Conservation (phyloP, 2,329 filamentous ascomycete species). For the Tolypocladium inflatum region DNA sequence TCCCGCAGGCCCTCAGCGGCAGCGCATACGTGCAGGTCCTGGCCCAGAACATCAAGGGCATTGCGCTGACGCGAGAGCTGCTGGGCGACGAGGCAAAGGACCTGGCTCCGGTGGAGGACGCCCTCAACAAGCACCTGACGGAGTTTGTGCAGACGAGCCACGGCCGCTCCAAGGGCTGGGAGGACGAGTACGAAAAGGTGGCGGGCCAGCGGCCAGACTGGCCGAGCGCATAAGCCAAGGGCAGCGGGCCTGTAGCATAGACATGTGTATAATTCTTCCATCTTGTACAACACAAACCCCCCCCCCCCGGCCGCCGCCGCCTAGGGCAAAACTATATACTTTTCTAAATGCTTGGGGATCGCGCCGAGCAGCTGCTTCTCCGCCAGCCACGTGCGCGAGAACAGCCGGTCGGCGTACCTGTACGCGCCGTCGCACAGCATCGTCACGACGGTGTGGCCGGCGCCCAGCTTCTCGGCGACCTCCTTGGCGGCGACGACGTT, state of each 20-base stretch:
- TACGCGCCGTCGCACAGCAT: conserved; percentile 96
- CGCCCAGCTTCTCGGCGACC: conserved; percentile 81
- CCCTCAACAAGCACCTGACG: conserved; percentile 26
- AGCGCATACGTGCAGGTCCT: conserved; percentile 16
- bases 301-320: too few species aligned
- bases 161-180: conserved; percentile 11
- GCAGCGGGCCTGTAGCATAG: not conserved
- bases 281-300: conserved; percentile 14
- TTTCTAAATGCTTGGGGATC: conserved; percentile 76
- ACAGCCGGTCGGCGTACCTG: conserved; percentile 86
- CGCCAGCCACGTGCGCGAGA: conserved; percentile 83
- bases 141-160: conserved; percentile 13
- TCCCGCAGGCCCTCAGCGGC: conserved; percentile 11
- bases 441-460: conserved; percentile 85
- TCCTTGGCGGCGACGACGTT: conserved; percentile 96
- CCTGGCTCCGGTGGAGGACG: conserved; percentile 29
- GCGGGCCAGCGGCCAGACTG: conserved; percentile 18
- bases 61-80: conserved; percentile 34
- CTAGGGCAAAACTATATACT: conserved; percentile 87
- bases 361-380: conserved; percentile 74
- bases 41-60: conserved; percentile 27
- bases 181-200: conserved; percentile 14
- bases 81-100: conserved; percentile 17
- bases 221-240: conserved; percentile 5
- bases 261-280: conserved; percentile 13